phyloP scores from a whole-genome alignment of 1,139 yeast genomes.

The Hyphopichia khmerensis region DNA sequence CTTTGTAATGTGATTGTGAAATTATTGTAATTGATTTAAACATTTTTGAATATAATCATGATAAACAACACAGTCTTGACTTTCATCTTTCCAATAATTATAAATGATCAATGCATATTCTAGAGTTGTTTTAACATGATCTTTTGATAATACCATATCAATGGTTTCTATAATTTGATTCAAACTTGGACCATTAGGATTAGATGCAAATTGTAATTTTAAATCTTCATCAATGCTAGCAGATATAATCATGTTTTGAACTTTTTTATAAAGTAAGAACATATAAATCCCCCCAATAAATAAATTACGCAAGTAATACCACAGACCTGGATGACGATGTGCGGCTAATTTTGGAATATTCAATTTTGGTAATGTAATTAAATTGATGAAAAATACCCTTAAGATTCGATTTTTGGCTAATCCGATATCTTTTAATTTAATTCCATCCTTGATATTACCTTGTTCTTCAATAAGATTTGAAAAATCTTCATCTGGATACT shows the following conservation, averaged over 20 bases:
- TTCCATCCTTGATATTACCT: slow-evolving; percentile 15
- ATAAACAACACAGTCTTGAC: slow-evolving; percentile 34
- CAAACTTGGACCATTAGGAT: slow-evolving; percentile 6
- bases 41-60: slow-evolving; percentile 22
- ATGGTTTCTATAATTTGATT: slow-evolving; percentile 15
- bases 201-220: slow-evolving; percentile 5
- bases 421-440: slow-evolving; percentile 14
- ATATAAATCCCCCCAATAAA: slow-evolving; percentile 40
- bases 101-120: slow-evolving; percentile 33
- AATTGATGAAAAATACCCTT: slow-evolving; percentile 23
- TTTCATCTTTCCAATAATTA: slow-evolving; percentile 40
- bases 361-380: slow-evolving; percentile 32
- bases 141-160: slow-evolving; percentile 23
- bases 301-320: slow-evolving; percentile 41
- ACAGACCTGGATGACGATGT: slow-evolving; percentile 44
- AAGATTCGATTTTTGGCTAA: slow-evolving; percentile 22
- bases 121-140: slow-evolving; percentile 22
- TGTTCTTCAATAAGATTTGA: slow-evolving; percentile 21
- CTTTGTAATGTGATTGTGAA: too few species aligned
- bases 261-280: slow-evolving; percentile 35
- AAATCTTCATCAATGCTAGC: slow-evolving; percentile 9
- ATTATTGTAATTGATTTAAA: slow-evolving; percentile 11
- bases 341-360: slow-evolving; percentile 37
- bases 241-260: slow-evolving; percentile 20
- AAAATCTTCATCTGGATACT: slow-evolving; percentile 35